These are phyloP conservation scores for Apophysomyces sp. DNA, from an alignment of 371 early-diverging fungal species.

Conservation along the genomic window DNA sequence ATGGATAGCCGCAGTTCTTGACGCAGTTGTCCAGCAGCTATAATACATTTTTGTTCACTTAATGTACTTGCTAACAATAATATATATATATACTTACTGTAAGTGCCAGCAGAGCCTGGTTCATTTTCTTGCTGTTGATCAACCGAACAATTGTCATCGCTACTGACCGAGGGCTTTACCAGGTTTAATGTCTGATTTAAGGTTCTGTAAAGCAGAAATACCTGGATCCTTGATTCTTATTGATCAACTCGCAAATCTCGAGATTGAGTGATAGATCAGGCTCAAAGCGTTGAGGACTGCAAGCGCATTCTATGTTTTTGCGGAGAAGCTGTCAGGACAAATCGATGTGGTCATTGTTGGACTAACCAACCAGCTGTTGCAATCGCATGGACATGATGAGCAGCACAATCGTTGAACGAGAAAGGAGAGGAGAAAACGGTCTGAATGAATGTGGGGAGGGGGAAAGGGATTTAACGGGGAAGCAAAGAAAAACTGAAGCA, in stretches of 20 bases:
- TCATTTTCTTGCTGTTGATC: constrained; percentile 71
- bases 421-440: background rate
- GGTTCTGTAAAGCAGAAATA: constrained; percentile 26
- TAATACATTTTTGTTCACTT: background rate
- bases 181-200: background rate
- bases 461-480: background rate
- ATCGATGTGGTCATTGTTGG: background rate
- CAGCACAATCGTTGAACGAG: background rate
- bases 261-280: constrained; percentile 87
- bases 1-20: constrained; percentile 96
- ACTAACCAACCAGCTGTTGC: constrained; percentile 18
- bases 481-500: background rate
- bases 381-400: constrained; percentile 13
- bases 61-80: background rate
- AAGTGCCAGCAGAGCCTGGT: constrained; percentile 73
- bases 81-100: constrained; percentile 42
- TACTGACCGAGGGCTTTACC: constrained; percentile 77
- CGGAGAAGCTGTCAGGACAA: background rate
- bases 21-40: constrained; percentile 91
- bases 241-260: constrained; percentile 93
- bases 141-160: constrained; percentile 78
- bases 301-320: constrained; percentile 69
- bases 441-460: background rate
- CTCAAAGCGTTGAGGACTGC: constrained; percentile 66
- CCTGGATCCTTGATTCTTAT: constrained; percentile 83